phyloP scores from a whole-genome alignment of 257 asterid genomes.

The Anisodus tanguticus region DNA sequence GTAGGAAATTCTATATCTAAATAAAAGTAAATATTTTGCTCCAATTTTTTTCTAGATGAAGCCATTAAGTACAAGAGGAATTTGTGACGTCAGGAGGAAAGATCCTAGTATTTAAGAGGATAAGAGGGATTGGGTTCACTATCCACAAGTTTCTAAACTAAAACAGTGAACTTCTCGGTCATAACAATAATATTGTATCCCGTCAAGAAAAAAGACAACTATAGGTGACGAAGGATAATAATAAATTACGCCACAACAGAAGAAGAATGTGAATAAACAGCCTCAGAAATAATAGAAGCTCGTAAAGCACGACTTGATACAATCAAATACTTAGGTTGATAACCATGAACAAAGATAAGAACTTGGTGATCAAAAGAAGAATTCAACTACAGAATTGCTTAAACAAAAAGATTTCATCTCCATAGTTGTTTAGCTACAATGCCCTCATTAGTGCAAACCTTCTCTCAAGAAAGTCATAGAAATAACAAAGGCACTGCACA shows the following conservation, averaged over 20 bases:
- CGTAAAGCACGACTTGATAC: background rate
- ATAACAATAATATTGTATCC: background rate
- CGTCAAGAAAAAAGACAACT: background rate
- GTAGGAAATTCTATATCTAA: background rate
- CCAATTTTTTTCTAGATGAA: slow-evolving; percentile 13
- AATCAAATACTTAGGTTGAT: background rate
- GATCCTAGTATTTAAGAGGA: background rate
- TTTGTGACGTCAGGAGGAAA: background rate
- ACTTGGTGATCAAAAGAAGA: background rate
- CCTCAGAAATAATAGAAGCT: background rate
- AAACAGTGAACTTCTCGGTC: background rate
- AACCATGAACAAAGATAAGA: background rate
- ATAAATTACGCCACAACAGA: background rate
- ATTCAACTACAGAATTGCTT: background rate
- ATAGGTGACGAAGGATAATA: background rate
- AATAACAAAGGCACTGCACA: background rate
- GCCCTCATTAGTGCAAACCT: background rate
- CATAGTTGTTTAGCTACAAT: background rate
- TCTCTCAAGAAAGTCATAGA: background rate
- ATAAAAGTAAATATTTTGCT: background rate
- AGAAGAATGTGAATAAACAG: background rate
- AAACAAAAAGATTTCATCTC: slow-evolving; percentile 7
- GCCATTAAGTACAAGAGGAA: background rate
- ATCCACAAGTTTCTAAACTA: background rate
- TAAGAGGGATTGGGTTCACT: background rate